Evolutionary conservation across 345 rosid species (phyloP).

Genomic region (Eucalyptus dawsonii): DNA sequence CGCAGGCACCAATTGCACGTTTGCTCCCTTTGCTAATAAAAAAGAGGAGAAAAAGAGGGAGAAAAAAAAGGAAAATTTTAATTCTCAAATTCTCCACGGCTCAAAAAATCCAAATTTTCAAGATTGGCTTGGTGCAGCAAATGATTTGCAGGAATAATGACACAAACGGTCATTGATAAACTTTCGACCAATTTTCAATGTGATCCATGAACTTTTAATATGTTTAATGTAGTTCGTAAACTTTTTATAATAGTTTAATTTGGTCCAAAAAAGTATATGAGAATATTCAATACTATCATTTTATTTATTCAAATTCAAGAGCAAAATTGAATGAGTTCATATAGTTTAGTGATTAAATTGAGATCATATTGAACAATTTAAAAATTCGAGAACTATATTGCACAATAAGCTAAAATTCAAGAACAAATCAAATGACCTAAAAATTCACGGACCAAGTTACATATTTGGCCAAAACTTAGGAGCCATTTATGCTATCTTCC

Average conservation of each 20-base stretch:
- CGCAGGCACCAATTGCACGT: not conserved
- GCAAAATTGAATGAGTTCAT: too few species aligned
- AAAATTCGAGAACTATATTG: rapidly evolving
- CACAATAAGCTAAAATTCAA: rapidly evolving
- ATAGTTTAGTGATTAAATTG: too few species aligned
- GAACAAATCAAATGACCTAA: too few species aligned
- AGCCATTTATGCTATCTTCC: not conserved
- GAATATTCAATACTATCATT: too few species aligned
- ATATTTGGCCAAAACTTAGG: not conserved
- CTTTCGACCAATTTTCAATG: rapidly evolving
- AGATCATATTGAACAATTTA: rapidly evolving
- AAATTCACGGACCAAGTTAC: not conserved
- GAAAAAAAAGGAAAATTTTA: not conserved
- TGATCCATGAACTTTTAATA: not conserved
- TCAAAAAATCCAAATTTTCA: not conserved
- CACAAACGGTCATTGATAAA: rapidly evolving
- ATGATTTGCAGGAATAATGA: not conserved
- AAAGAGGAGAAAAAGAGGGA: not conserved
- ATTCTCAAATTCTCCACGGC: not conserved
- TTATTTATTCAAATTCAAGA: too few species aligned
- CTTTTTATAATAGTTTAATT: too few species aligned
- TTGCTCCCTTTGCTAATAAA: not conserved
- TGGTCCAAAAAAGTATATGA: too few species aligned
- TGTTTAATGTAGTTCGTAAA: too few species aligned
- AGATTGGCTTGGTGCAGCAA: not conserved